These are phyloP conservation scores for Annulohypoxylon nitens DNA, from an alignment of 495 filamentous ascomycete genomes.

Conservation along the genomic window DNA sequence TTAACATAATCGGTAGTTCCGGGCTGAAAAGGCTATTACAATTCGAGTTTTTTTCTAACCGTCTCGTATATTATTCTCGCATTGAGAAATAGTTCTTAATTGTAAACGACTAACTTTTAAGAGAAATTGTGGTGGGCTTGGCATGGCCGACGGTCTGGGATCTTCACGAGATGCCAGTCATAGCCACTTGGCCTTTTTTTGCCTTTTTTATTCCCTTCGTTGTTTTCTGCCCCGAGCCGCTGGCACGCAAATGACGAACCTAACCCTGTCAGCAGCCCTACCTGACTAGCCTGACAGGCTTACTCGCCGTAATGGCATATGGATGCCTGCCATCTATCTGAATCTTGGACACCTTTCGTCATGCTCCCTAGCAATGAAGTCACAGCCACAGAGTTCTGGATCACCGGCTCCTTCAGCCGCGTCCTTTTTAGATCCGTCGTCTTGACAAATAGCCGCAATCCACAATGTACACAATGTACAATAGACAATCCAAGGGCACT, in stretches of 20 bases:
- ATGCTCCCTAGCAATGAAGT: constrained; percentile 27
- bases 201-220: background rate
- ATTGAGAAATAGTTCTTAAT: background rate
- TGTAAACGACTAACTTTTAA: background rate
- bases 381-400: constrained; percentile 36
- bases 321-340: constrained; percentile 11
- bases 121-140: constrained; percentile 23
- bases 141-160: constrained; percentile 9
- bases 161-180: constrained; percentile 23
- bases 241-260: constrained; percentile 38
- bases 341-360: constrained; percentile 29
- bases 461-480: constrained; percentile 18
- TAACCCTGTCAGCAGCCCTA: constrained; percentile 30
- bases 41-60: background rate
- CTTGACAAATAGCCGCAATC: constrained; percentile 18
- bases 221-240: constrained; percentile 8
- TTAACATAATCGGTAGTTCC: constrained; percentile 15
- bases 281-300: constrained; percentile 14
- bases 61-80: background rate
- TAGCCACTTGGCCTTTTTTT: constrained; percentile 28
- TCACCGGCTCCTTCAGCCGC: constrained; percentile 39
- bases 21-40: constrained; percentile 33
- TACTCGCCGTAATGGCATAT: background rate
- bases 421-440: constrained; percentile 1
- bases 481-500: constrained; percentile 11